Base-by-base conservation (phyloP, 805 yeast species). In the Priceomyces castillae region DNA sequence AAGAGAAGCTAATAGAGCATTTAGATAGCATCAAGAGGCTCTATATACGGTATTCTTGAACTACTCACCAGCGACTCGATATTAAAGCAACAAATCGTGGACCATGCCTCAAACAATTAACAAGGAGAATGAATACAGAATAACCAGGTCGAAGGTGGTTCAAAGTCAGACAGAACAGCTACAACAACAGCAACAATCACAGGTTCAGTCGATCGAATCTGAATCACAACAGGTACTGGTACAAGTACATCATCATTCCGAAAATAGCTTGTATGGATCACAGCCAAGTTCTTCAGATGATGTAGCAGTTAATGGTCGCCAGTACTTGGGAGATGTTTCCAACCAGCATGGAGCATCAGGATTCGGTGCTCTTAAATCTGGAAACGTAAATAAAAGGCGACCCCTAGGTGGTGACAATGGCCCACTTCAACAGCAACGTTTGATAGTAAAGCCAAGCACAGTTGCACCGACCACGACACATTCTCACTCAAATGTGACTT, bases 51-150 rank as follows among this genome's bases (percentile, higher is more conserved):
- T 10, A 28, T 28, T 28, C 10, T 28, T 28, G 12, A 28, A 28
- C 31, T 4, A 28, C 15, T 10, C 31, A 28, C 31, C 31, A 11
- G 31, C 10, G 7, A 28, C 31, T 6, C 36, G 12, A 19, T n/a
- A 16, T 33, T 7, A 19, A 17, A 33, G 20, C 25, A 9, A 22
- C 25, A 17, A 33, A 33, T 10, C 23, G 11, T 18, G 35, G 25
- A 38, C 15, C 22, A 46, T 46, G 48, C 46, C 46, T 25, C 44
- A 46, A 42, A 36, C 46, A 7, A 39, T 69, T 40, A 66, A 64
- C 48, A 69, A 69, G 54, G 75, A 70, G 50, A 70, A 70, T 52
- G 72, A 67, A 34, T 65, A 56, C 50, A 61, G 68, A 45, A 51
- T 64, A 43, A 56, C 67, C 36, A 57, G 71, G 41, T 56, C 70